Evolutionary conservation across 257 asterid genomes (phyloP).

Genomic region (Plectranthus barbatus): DNA sequence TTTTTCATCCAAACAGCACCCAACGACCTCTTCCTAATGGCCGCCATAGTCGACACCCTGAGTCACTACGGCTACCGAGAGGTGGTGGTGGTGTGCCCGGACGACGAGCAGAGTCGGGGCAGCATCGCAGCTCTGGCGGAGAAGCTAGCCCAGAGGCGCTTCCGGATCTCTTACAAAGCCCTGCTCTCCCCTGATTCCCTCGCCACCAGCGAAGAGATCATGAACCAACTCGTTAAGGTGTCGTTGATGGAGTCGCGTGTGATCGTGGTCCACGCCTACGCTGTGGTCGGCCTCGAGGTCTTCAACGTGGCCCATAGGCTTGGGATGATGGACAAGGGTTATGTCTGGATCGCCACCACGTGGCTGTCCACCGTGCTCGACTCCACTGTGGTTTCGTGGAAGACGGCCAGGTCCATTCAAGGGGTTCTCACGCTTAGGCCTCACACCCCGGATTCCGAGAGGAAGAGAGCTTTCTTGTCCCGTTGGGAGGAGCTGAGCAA

Average conservation of each 20-base stretch:
- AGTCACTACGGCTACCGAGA: slow-evolving; percentile 49
- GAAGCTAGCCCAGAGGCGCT: slow-evolving; percentile 44
- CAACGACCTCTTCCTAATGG: slow-evolving; percentile 57
- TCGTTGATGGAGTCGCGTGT: slow-evolving; percentile 54
- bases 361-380: slow-evolving; percentile 75
- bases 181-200: slow-evolving; percentile 40
- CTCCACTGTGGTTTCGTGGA: slow-evolving; percentile 20
- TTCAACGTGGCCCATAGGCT: slow-evolving; percentile 48
- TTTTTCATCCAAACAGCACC: slow-evolving; percentile 75
- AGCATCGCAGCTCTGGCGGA: slow-evolving; percentile 44
- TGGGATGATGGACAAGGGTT: slow-evolving; percentile 55
- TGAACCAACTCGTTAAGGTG: slow-evolving; percentile 30
- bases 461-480: slow-evolving; percentile 39
- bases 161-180: slow-evolving; percentile 52
- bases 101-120: slow-evolving; percentile 64
- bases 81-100: slow-evolving; percentile 43
- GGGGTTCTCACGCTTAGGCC: slow-evolving; percentile 62
- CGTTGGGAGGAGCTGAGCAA: slow-evolving; percentile 55
- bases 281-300: slow-evolving; percentile 38
- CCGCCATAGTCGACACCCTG: slow-evolving; percentile 63
- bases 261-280: slow-evolving; percentile 42
- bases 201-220: slow-evolving; percentile 28
- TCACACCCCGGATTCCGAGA: slow-evolving; percentile 49
- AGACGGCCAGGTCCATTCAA: slow-evolving; percentile 32
- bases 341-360: slow-evolving; percentile 70